phyloP scores from a whole-genome alignment of 768 basidiomycete species.

The Lactarius sanguifluus region DNA sequence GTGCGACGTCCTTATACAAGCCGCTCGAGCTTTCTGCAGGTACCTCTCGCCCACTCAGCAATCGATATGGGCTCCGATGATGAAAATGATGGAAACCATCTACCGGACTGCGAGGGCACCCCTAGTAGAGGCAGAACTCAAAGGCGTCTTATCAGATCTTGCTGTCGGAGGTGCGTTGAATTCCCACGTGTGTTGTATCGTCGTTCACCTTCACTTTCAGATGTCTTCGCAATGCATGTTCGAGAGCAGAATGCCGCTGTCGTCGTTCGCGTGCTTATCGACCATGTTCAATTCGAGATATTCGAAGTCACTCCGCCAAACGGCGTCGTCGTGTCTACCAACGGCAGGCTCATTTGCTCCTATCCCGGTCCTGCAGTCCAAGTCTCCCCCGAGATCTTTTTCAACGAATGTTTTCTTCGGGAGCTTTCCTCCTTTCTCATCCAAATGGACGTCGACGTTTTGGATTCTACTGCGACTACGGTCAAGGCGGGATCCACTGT shows the following conservation, averaged over 20 bases:
- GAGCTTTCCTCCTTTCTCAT: not conserved
- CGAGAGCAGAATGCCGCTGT: conserved; percentile 19
- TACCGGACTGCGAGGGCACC: not conserved
- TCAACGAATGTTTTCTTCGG: not conserved
- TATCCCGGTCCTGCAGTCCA: conserved; percentile 44
- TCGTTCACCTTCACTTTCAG: not conserved
- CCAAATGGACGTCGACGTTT: not conserved
- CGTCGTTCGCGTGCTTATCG: not conserved
- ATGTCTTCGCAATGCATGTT: conserved; percentile 16
- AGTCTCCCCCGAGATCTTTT: conserved; percentile 32
- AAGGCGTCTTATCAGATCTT: not conserved
- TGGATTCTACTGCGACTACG: not conserved
- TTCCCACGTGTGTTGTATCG: not conserved
- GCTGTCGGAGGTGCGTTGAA: not conserved
- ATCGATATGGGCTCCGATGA: conserved; percentile 2
- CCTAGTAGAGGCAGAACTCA: not conserved
- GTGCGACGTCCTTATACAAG: conserved; percentile 11
- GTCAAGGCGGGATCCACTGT: not conserved
- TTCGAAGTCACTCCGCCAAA: conserved; percentile 47
- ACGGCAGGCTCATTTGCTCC: conserved; percentile 36
- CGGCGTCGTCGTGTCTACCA: conserved; percentile 39
- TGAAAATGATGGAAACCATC: conserved; percentile 5
- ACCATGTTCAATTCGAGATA: conserved; percentile 12
- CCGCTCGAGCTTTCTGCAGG: not conserved
- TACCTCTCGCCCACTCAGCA: not conserved